Evolutionary conservation across 2,329 filamentous ascomycete genomes (phyloP), one percentile per base, ranked within the genome.

Genomic region (Hypoxylon sp.): DNA sequence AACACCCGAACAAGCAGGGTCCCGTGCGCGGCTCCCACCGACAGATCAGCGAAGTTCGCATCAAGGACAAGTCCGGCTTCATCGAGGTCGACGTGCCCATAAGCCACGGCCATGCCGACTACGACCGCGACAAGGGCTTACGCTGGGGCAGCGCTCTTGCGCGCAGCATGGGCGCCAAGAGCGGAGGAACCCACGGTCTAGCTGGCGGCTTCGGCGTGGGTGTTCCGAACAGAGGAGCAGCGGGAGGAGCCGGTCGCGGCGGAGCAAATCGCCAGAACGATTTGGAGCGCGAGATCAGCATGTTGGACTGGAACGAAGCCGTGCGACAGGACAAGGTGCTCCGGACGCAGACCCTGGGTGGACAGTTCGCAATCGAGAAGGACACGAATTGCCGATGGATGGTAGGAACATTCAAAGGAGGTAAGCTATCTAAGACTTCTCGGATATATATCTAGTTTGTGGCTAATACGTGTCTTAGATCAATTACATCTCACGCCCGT

Each of bases 31-130:
- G 79, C 58, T 85, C 88, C 5, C 91, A 92, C 80, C 87, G 87
- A 60, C 85, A 88, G 22, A 92, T 95, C 10, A 84, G 88, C 14
- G 89, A 92, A 74, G 84, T 98, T 75, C 93, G 95, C 73, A 84
- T 97, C 78, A 99, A 98, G 83, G 87, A 91, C 13, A 83, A 87
- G 63, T 88, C 92, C 0, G 94, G 94, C 62, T 92, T 98, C 82
- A 85, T 98, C 63, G 96, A 99, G 81, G 85, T 98, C 58, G 96
- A 99, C 79, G 87, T 98, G n/a, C 93, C 94, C 3, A 85, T 98
- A 74, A 89, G 90, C 83, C 90, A 90, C 69, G 84, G 85, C 52
- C 79, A 83, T 62, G 80, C 79, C 66, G 91, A 93, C 77, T 98
- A 97, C 84, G 94, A 98, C 82, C 88, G 91, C 72, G 87, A 88